Evolutionary conservation across 306 rosid species (phyloP), one percentile per base, ranked within the genome.

Genomic region (Neltuma alba): DNA sequence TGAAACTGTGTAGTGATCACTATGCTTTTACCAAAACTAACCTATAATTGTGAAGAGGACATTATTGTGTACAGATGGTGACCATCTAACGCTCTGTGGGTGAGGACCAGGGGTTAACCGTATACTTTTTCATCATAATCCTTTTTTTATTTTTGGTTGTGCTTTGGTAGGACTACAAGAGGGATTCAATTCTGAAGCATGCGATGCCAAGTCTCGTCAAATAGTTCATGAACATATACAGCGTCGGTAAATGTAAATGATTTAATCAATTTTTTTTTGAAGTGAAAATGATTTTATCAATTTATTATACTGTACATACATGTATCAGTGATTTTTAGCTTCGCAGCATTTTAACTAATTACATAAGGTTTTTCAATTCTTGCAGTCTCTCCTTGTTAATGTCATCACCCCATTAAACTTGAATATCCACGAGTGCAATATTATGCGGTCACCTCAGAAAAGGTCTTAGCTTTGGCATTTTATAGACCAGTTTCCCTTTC

Each of bases 221-320:
- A 62, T 41, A 34, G 55, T 58, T 81, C 64, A 16, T 44, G 40
- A 80, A 30, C 61, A 54, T 34, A 15, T 25, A 30, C 66, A 63
- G 38, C 67, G 73, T 45, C 23, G 11, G n/a, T 41, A 42, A 42
- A 69, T 42, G 37, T 69, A 69, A 69, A 69, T 69, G 21, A 27
- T 69, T 41, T 37, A 54, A 52, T 37, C 21, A 74, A 47, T 67
- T 78, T 23, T 1, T 70, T 71, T 70, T 71, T n/a, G n/a, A 42
- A 42, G 42, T 42, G 37, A 42, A 69, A 69, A 69, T 69, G 21
- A 27, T 69, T 41, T 37, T 64, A 52, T 37, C 21, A 74, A 47
- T 67, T 78, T 23, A 25, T 73, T 74, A 66, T 69, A 41, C 45
- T 74, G 69, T 55, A 85, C 72, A 69, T 68, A 6, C 44, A 60